Evolutionary conservation across 1,284 basidiomycete species (phyloP).

Genomic region (Cutaneotrichosporon cutaneum): DNA sequence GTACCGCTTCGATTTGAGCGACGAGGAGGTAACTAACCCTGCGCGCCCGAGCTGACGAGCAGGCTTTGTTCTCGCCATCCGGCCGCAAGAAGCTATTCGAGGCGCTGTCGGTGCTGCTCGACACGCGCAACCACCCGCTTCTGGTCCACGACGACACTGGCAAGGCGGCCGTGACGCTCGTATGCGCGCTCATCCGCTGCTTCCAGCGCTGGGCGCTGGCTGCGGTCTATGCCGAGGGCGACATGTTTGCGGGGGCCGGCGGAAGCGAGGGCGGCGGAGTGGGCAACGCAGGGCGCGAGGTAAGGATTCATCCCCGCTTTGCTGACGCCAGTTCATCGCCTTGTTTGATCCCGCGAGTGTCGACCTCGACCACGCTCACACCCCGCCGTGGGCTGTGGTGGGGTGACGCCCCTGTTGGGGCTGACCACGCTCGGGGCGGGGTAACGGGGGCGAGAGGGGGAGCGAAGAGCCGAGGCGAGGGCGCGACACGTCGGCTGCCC

Average conservation of each 20-base stretch:
- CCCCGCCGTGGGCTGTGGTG: slow-evolving; percentile 35
- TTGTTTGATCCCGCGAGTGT: slow-evolving; percentile 44
- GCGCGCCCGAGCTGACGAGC: background rate
- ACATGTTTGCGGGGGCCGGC: slow-evolving; percentile 52
- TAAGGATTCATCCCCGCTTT: slow-evolving; percentile 21
- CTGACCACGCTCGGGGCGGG: background rate
- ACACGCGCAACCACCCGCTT: slow-evolving; percentile 45
- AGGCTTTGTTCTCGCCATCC: slow-evolving; percentile 31
- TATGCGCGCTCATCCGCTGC: slow-evolving; percentile 42
- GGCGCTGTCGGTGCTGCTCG: slow-evolving; percentile 37
- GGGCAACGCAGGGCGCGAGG: slow-evolving; percentile 45
- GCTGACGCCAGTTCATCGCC: slow-evolving; percentile 45
- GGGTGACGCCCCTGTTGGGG: background rate
- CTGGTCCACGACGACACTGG: slow-evolving; percentile 51
- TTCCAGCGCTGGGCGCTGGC: slow-evolving; percentile 49
- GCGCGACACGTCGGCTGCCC: background rate
- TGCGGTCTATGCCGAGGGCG: slow-evolving; percentile 45
- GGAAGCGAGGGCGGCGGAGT: slow-evolving; percentile 48
- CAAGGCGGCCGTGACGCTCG: slow-evolving; percentile 41
- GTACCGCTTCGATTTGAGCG: slow-evolving; percentile 39
- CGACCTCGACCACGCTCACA: slow-evolving; percentile 27
- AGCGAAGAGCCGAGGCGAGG: background rate
- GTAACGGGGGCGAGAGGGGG: background rate
- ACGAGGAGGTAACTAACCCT: slow-evolving; percentile 28
- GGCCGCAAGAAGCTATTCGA: slow-evolving; percentile 23